These are phyloP conservation scores for Arctium lappa DNA, from an alignment of 129 eudicot species.

Conservation along the genomic window DNA sequence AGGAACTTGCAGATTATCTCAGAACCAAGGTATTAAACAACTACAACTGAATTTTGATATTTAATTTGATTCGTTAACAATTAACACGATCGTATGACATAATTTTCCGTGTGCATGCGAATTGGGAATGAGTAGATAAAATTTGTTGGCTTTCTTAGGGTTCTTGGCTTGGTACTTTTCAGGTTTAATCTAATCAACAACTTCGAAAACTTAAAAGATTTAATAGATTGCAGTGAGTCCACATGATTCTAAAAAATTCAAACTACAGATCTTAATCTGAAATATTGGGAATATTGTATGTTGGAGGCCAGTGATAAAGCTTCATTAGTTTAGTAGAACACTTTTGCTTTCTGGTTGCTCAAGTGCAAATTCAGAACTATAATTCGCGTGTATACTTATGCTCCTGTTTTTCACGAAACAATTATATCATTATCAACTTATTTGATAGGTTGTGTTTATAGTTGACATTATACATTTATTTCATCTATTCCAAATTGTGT, in stretches of 20 bases:
- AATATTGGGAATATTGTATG: background rate
- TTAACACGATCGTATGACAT: background rate
- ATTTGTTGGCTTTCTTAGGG: background rate
- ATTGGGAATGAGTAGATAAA: background rate
- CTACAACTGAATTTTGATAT: background rate
- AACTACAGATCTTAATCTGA: background rate
- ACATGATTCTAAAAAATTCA: background rate
- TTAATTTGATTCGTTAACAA: background rate
- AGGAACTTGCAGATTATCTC: constrained; percentile 84
- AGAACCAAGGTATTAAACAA: constrained; percentile 46
- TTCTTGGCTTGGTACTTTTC: background rate
- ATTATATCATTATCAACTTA: background rate
- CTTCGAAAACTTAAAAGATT: background rate
- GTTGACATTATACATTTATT: too few relatives aligned
- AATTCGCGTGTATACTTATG: background rate
- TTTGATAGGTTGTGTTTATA: constrained; percentile 49
- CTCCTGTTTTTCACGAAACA: background rate
- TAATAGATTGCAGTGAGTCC: background rate
- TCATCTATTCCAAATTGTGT: too few relatives aligned
- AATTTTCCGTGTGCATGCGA: background rate
- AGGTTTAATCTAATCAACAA: background rate
- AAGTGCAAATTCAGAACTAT: background rate
- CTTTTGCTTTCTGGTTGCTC: background rate
- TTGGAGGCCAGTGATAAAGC: background rate
- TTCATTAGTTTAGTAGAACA: background rate